phyloP scores from a whole-genome alignment of 176 grass and related monocot species.

The Elymus sibiricus region DNA sequence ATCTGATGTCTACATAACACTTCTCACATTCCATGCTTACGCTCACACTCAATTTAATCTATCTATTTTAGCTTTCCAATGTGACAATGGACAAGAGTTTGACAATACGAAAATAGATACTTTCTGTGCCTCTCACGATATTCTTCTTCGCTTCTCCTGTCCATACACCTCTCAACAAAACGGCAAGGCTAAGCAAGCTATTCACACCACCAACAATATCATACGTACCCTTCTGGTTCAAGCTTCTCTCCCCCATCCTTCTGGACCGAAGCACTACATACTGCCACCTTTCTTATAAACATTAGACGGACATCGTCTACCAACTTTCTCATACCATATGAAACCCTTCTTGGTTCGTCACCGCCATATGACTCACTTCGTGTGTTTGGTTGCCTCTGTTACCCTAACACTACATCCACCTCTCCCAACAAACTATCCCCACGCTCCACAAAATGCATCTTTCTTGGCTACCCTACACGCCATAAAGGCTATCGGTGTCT shows the following conservation, averaged over 20 bases:
- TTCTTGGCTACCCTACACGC: not conserved
- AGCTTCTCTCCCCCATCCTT: not conserved
- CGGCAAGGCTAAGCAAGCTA: too few relatives aligned
- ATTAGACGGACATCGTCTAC: not conserved
- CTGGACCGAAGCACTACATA: not conserved
- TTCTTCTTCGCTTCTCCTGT: not conserved
- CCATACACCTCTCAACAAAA: not conserved
- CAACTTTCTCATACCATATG: not conserved
- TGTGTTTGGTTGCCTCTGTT: not conserved
- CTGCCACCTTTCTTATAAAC: not conserved
- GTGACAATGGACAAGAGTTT: not conserved
- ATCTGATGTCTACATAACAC: not conserved
- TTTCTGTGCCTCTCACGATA: not conserved
- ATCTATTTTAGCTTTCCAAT: not conserved
- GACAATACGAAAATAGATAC: not conserved
- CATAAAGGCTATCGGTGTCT: not conserved
- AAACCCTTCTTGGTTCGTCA: not conserved
- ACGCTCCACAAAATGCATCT: not conserved
- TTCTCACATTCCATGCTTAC: not conserved
- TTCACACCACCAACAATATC: not conserved
- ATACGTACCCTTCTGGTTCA: not conserved
- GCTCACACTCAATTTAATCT: not conserved
- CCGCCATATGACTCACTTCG: not conserved
- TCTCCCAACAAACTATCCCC: not conserved
- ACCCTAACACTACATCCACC: not conserved